phyloP scores from a whole-genome alignment of 495 filamentous ascomycete genomes.

The Collariella sp. region DNA sequence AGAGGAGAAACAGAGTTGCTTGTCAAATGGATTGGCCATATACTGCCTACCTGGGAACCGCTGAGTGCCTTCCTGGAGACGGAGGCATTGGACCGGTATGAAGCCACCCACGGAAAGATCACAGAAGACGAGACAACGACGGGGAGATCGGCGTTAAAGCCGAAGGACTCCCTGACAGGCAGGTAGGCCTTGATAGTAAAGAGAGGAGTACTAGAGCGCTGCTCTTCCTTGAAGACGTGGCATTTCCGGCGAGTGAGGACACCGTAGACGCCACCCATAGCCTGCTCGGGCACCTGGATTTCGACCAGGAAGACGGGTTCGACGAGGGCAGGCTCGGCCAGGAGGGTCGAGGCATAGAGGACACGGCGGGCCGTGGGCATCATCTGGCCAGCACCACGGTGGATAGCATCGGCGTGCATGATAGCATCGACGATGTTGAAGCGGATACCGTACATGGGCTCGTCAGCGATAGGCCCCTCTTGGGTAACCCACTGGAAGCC shows the following conservation, averaged over 20 bases:
- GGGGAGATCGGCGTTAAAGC: slow-evolving; percentile 89
- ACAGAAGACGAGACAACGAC: background rate
- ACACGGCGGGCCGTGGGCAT: slow-evolving; percentile 98
- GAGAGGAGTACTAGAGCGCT: slow-evolving; percentile 95
- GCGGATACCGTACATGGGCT: slow-evolving; percentile 92
- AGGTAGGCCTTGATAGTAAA: slow-evolving; percentile 99
- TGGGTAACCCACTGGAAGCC: slow-evolving; percentile 99
- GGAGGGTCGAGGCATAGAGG: slow-evolving; percentile 82
- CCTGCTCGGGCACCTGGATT: slow-evolving; percentile 96
- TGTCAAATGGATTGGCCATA: too few species aligned
- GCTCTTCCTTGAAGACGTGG: slow-evolving; percentile 98
- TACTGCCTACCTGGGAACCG: too few species aligned
- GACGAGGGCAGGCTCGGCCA: slow-evolving; percentile 81
- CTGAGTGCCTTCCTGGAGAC: too few species aligned
- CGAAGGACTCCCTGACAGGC: slow-evolving; percentile 99
- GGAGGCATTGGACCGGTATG: too few species aligned
- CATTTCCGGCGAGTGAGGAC: slow-evolving; percentile 95
- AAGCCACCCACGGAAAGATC: too few species aligned
- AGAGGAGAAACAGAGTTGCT: background rate
- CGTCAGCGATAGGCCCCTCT: slow-evolving; percentile 94
- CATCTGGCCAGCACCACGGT: slow-evolving; percentile 97
- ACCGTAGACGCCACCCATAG: slow-evolving; percentile 99
- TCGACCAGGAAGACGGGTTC: slow-evolving; percentile 99
- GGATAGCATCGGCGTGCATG: slow-evolving; percentile 98
- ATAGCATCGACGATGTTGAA: slow-evolving; percentile 99